Evolutionary conservation across 2,329 filamentous ascomycete species (phyloP).

Genomic region (Phialemoniopsis sp.): DNA sequence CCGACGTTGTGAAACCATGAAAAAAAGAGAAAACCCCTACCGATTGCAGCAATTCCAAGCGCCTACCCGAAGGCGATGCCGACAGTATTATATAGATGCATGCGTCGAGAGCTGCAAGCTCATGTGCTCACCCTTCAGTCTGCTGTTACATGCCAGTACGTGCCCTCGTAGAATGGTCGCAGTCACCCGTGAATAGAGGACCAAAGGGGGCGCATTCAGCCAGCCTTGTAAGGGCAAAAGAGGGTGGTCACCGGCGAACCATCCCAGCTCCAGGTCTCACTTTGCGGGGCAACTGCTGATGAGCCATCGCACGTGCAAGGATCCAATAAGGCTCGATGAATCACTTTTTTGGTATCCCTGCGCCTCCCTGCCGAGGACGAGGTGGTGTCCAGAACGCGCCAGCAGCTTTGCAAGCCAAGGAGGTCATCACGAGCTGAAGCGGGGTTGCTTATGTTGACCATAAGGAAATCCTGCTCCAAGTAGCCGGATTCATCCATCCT

Average conservation of each 20-base stretch:
- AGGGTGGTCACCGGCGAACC: constrained; percentile 15
- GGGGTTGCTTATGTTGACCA: no score
- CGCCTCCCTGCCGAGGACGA: no score
- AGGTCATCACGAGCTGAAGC: no score
- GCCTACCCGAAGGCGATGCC: constrained; percentile 8
- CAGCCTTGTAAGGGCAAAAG: constrained; percentile 24
- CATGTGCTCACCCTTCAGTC: no score
- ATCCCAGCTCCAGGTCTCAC: constrained; percentile 10
- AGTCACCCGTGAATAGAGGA: constrained; percentile 23
- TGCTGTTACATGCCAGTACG: no score
- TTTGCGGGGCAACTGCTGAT: constrained; percentile 12
- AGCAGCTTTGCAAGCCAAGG: no score
- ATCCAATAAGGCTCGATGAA: constrained; percentile 5
- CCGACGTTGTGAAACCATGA: constrained; percentile 5
- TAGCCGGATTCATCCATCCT: no score
- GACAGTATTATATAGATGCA: constrained; percentile 2
- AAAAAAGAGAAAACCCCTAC: constrained; percentile 3
- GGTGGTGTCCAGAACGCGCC: no score
- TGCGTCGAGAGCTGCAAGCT: no score
- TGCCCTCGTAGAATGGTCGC: constrained; percentile 1
- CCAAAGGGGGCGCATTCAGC: constrained; percentile 8
- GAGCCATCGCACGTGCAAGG: constrained; percentile 7
- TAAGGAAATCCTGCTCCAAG: no score
- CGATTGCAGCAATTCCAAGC: not conserved
- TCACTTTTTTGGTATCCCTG: no score